phyloP scores from a whole-genome alignment of 495 filamentous ascomycete genomes.

The Platismatia glauca region DNA sequence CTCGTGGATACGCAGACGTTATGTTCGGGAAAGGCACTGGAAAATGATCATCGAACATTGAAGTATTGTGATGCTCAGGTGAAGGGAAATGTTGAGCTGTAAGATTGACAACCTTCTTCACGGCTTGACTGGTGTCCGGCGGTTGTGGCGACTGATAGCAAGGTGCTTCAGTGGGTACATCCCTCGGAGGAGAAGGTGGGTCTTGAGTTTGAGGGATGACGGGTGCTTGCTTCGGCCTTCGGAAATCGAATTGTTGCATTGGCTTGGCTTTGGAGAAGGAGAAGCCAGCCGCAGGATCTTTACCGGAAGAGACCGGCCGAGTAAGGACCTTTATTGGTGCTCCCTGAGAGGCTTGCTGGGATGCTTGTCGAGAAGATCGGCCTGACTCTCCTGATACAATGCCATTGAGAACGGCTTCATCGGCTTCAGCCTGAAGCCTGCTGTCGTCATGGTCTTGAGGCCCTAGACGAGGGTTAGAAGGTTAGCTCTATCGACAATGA shows the following conservation, averaged over 20 bases:
- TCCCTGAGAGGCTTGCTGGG: background rate
- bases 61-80: background rate
- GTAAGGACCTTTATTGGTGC: conserved; percentile 11
- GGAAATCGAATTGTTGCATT: conserved; percentile 3
- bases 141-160: background rate
- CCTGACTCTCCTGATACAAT: background rate
- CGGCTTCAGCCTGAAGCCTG: background rate
- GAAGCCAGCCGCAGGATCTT: conserved; percentile 14
- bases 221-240: background rate
- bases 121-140: background rate
- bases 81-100: background rate
- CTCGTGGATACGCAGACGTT: background rate
- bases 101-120: background rate
- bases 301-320: conserved; percentile 10
- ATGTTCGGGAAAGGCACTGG: background rate
- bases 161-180: background rate
- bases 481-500: background rate
- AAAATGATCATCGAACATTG: background rate
- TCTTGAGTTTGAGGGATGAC: background rate
- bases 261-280: conserved; percentile 10
- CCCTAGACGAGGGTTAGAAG: background rate
- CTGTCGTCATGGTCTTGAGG: background rate
- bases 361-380: background rate
- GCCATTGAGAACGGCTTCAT: background rate
- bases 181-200: background rate